phyloP scores from a whole-genome alignment of 148 eudicot species.

The Diospyros kaki region DNA sequence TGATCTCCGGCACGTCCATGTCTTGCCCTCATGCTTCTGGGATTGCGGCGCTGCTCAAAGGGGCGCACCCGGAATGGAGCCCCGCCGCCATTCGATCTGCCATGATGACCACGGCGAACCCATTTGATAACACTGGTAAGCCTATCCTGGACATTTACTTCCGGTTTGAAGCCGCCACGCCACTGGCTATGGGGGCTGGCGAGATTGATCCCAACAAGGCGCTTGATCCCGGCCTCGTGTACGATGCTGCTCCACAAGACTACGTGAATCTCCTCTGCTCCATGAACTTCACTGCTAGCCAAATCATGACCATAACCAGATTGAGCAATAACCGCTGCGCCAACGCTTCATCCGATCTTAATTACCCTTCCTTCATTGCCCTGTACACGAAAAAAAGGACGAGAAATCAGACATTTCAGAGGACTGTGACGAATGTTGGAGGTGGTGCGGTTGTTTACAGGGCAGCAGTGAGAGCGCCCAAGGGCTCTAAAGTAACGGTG shows the following conservation, averaged over 20 bases:
- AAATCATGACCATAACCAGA: slow-evolving; percentile 24
- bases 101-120: slow-evolving; percentile 28
- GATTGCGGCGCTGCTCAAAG: slow-evolving; percentile 26
- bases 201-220: slow-evolving; percentile 28
- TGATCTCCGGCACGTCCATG: slow-evolving; percentile 25
- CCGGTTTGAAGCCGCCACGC: slow-evolving; percentile 4
- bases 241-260: slow-evolving; percentile 27
- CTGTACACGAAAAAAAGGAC: neutral
- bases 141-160: slow-evolving; percentile 13
- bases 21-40: slow-evolving; percentile 35
- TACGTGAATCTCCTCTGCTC: slow-evolving; percentile 27
- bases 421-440: slow-evolving; percentile 30
- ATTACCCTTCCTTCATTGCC: slow-evolving; percentile 34
- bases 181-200: slow-evolving; percentile 32
- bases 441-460: slow-evolving; percentile 15
- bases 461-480: slow-evolving; percentile 18
- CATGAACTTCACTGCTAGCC: slow-evolving; percentile 19
- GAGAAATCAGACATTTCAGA: neutral
- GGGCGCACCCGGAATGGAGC: slow-evolving; percentile 31
- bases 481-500: slow-evolving; percentile 19
- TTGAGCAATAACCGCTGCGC: slow-evolving; percentile 23
- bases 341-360: slow-evolving; percentile 20
- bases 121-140: slow-evolving; percentile 7
- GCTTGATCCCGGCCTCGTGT: slow-evolving; percentile 33
- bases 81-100: slow-evolving; percentile 31